These are phyloP conservation scores for Myochromella boudieri DNA, from an alignment of 768 basidiomycete genomes.

Conservation along the genomic window DNA sequence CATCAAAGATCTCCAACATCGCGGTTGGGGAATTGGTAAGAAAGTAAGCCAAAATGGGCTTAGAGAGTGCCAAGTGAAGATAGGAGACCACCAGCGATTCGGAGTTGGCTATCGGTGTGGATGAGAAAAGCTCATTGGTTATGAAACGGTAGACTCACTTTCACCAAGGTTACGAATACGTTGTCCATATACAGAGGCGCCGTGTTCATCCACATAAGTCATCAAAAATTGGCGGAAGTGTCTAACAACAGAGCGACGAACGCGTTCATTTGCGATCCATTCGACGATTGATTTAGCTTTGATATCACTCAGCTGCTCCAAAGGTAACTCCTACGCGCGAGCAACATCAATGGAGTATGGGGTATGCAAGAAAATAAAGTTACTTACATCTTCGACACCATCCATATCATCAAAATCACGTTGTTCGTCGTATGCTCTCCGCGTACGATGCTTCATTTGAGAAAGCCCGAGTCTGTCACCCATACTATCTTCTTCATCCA, in stretches of 20 bases:
- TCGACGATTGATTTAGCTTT: slow-evolving; percentile 97
- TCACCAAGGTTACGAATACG: slow-evolving; percentile 93
- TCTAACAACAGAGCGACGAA: slow-evolving; percentile 84
- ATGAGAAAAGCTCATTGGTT: slow-evolving; percentile 10
- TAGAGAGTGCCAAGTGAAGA: slow-evolving; percentile 88
- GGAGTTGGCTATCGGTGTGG: slow-evolving; percentile 69
- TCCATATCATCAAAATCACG: slow-evolving; percentile 89
- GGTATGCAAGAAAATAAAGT: slow-evolving; percentile 2
- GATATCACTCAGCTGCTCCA: slow-evolving; percentile 96
- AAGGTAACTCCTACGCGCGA: slow-evolving; percentile 76
- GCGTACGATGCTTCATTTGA: slow-evolving; percentile 77
- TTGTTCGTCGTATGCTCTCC: slow-evolving; percentile 93
- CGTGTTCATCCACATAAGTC: slow-evolving; percentile 92
- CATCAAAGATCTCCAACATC: slow-evolving; percentile 94
- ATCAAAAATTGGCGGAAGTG: slow-evolving; percentile 96
- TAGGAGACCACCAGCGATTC: slow-evolving; percentile 98
- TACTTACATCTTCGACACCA: slow-evolving; percentile 78
- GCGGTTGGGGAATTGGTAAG: slow-evolving; percentile 91
- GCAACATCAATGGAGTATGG: background rate
- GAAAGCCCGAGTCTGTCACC: slow-evolving; percentile 65
- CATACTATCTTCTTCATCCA: slow-evolving; percentile 73
- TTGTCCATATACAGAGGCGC: slow-evolving; percentile 91
- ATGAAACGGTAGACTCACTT: slow-evolving; percentile 50
- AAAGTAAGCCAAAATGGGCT: slow-evolving; percentile 96
- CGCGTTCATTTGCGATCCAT: slow-evolving; percentile 94